phyloP scores from a whole-genome alignment of 257 asterid species.

The Echium plantagineum region DNA sequence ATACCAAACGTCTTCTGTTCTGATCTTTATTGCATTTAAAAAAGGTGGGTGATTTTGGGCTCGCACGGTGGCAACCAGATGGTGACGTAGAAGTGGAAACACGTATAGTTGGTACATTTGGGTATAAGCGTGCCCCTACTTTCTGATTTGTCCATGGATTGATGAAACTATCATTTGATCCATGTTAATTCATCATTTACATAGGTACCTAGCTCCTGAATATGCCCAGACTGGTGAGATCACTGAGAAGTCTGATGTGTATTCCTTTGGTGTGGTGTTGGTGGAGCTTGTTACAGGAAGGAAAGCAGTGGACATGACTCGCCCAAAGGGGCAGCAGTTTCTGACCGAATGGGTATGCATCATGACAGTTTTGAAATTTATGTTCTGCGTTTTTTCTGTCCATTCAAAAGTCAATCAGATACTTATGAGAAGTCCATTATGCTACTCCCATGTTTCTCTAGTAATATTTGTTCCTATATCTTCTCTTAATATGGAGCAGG shows the following conservation, averaged over 20 bases:
- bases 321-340: slow-evolving; percentile 78
- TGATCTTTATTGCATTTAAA: neutral
- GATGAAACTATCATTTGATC: neutral
- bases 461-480: neutral
- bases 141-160: neutral
- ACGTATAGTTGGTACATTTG: slow-evolving; percentile 76
- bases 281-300: slow-evolving; percentile 77
- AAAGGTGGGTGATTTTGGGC: slow-evolving; percentile 93
- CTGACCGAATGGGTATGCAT: slow-evolving; percentile 69
- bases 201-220: slow-evolving; percentile 75
- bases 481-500: slow-evolving; percentile 29
- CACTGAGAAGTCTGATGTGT: slow-evolving; percentile 71
- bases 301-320: slow-evolving; percentile 62
- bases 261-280: slow-evolving; percentile 72
- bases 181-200: neutral
- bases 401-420: neutral
- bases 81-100: slow-evolving; percentile 50
- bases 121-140: slow-evolving; percentile 17
- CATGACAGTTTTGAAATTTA: neutral
- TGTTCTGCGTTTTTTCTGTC: neutral
- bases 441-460: neutral
- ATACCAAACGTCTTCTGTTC: neutral
- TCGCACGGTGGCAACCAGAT: slow-evolving; percentile 63
- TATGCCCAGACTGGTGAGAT: slow-evolving; percentile 79
- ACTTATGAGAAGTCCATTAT: neutral